These are phyloP conservation scores for Sedum album DNA, from an alignment of 164 flowering plant species.

Conservation along the genomic window DNA sequence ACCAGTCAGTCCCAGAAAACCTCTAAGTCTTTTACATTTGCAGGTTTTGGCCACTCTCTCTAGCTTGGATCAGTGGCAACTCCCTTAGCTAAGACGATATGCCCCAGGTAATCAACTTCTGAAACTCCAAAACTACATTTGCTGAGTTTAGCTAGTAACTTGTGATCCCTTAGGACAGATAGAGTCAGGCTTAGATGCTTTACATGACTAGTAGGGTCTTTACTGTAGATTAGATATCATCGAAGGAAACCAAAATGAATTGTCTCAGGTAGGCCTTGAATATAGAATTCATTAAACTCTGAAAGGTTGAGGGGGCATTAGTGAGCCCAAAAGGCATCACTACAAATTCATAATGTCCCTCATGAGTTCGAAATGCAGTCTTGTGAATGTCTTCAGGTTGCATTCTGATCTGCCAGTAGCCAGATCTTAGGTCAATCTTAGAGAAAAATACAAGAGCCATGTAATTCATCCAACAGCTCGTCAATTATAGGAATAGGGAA, in stretches of 20 bases:
- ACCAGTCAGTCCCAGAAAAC: not conserved
- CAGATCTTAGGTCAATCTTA: too few species aligned
- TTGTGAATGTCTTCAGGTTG: not conserved
- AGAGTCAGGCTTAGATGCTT: not conserved
- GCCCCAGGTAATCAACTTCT: too few species aligned
- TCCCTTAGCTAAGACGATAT: not conserved
- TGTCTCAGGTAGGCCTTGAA: not conserved
- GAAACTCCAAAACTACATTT: not conserved
- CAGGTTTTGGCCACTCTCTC: not conserved
- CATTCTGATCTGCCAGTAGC: not conserved
- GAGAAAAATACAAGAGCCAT: too few species aligned
- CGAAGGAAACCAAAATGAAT: too few species aligned
- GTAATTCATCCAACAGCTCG: too few species aligned
- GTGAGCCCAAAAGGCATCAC: too few species aligned
- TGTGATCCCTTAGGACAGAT: not conserved
- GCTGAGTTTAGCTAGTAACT: not conserved
- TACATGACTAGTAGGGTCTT: not conserved
- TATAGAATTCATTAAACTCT: not conserved
- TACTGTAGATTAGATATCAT: not conserved
- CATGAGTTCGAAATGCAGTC: too few species aligned
- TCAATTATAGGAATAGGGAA: too few species aligned
- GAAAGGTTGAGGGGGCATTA: not conserved
- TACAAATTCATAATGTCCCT: too few species aligned
- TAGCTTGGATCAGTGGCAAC: not conserved
- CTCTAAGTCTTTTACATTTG: too few species aligned